Percentiles rank a stretch among this genome's conserved stretches.
Evolutionary conservation across 2,329 filamentous ascomycete genomes (phyloP).

Genomic region (Trichoderma polysporum): DNA sequence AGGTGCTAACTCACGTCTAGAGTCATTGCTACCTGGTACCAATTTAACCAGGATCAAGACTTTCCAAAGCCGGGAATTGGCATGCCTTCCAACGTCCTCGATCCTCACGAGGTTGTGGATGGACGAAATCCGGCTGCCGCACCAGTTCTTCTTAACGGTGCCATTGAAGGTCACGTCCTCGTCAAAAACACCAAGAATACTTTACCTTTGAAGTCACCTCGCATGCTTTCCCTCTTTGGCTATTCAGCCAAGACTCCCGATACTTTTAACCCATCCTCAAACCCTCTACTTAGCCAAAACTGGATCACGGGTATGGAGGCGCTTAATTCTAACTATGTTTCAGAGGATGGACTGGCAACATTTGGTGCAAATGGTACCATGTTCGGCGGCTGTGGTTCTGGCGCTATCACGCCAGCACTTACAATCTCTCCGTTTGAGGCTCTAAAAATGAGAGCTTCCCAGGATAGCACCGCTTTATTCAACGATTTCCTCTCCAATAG

Average conservation of each 20-base stretch:
- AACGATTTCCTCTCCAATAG: constrained; percentile 55
- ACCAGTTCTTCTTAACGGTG: constrained; percentile 50
- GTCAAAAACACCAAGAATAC: constrained; percentile 59
- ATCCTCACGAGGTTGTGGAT: constrained; percentile 54
- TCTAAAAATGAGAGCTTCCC: constrained; percentile 48
- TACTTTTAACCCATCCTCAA: constrained; percentile 39
- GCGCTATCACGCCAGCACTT: constrained; percentile 47
- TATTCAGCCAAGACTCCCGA: constrained; percentile 56
- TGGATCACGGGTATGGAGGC: constrained; percentile 41
- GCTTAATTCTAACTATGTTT: neutral
- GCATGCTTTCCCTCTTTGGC: constrained; percentile 58
- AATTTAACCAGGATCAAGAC: constrained; percentile 51
- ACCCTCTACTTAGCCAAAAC: constrained; percentile 35
- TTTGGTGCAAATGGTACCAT: constrained; percentile 48
- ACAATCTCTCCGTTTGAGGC: constrained; percentile 56
- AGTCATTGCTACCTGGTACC: constrained; percentile 56
- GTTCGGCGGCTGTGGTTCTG: constrained; percentile 48
- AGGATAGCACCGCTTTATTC: constrained; percentile 57
- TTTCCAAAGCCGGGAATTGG: constrained; percentile 51
- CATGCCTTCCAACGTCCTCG: constrained; percentile 49
- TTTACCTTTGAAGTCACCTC: constrained; percentile 53
- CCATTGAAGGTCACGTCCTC: constrained; percentile 62
- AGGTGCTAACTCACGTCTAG: constrained; percentile 24
- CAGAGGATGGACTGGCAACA: neutral
- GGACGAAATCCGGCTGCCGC: constrained; percentile 49